Percentiles rank a stretch among this genome's conserved stretches.
phyloP scores from a whole-genome alignment of 2,329 filamentous ascomycete genomes.

The Colletotrichum sp. region DNA sequence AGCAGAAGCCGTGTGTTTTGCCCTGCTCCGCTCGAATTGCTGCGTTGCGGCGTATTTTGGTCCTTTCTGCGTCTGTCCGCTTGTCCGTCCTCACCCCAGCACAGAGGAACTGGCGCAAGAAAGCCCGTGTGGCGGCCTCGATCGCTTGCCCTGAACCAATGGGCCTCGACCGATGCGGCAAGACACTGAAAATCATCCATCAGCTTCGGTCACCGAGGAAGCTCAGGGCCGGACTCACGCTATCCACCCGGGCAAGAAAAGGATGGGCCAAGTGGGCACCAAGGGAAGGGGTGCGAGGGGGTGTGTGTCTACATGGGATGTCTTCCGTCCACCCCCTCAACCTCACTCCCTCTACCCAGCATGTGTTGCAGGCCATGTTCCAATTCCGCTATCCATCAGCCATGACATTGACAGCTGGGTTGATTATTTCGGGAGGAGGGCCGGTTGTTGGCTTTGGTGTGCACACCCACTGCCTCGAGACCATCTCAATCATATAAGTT shows the following conservation, averaged over 20 bases:
- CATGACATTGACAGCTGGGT: conserved; percentile 26
- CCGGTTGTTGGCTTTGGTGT: conserved; percentile 6
- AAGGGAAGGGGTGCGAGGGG: conserved; percentile 22
- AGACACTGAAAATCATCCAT: conserved; percentile 39
- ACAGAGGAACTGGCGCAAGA: conserved; percentile 2
- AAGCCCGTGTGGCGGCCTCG: conserved; percentile 19
- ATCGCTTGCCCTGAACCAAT: conserved; percentile 22
- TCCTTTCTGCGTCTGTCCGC: conserved; percentile 10
- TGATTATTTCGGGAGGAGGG: conserved; percentile 25
- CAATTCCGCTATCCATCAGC: conserved; percentile 22
- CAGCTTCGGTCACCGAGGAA: conserved; percentile 51
- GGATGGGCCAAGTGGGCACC: conserved; percentile 15
- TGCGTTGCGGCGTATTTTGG: neutral
- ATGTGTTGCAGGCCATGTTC: conserved; percentile 22
- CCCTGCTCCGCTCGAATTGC: conserved; percentile 3
- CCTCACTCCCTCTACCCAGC: conserved; percentile 18
- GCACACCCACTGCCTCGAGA: conserved; percentile 6
- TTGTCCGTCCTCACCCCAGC: conserved; percentile 6
- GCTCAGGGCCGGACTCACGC: conserved; percentile 40
- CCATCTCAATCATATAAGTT: conserved; percentile 26
- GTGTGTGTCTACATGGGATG: conserved; percentile 25
- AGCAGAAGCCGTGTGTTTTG: neutral
- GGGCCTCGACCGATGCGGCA: conserved; percentile 36
- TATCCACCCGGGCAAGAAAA: conserved; percentile 24
- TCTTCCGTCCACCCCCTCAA: conserved; percentile 17